Percentiles rank a stretch among this genome's conserved stretches.
phyloP scores from a whole-genome alignment of 768 basidiomycete species.

The Boletus edulis region DNA sequence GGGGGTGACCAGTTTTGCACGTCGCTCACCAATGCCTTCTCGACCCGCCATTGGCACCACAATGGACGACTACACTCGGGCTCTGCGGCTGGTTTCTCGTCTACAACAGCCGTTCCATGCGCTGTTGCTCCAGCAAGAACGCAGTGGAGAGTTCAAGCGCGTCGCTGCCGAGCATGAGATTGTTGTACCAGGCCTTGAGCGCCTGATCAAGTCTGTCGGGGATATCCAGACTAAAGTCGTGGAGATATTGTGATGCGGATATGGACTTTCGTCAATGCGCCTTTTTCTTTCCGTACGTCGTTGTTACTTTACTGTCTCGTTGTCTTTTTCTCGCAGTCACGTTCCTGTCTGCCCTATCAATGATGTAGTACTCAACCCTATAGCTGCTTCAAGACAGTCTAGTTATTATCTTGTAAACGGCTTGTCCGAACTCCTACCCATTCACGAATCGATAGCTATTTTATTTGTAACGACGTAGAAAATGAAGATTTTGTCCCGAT shows the following conservation, averaged over 20 bases:
- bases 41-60: too few relatives aligned
- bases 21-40: not conserved
- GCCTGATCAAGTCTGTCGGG: not conserved
- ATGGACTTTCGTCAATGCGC: not conserved
- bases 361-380: too few relatives aligned
- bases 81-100: conserved; percentile 4
- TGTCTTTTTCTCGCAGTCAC: too few relatives aligned
- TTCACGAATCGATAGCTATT: too few relatives aligned
- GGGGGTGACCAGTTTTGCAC: not conserved
- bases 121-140: conserved; percentile 4
- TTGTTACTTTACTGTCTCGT: too few relatives aligned
- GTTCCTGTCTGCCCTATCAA: too few relatives aligned
- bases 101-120: conserved; percentile 6
- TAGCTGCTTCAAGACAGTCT: too few relatives aligned
- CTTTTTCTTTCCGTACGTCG: too few relatives aligned
- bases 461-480: too few relatives aligned
- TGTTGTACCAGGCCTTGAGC: not conserved
- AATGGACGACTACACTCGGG: not conserved
- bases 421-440: too few relatives aligned
- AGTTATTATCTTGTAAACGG: too few relatives aligned
- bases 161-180: conserved; percentile 3
- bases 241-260: not conserved
- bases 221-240: not conserved
- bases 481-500: too few relatives aligned
- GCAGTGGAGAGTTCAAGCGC: conserved; percentile 14